These are phyloP conservation scores for Trametes punicea DNA, from an alignment of 768 basidiomycete genomes.

Conservation along the genomic window DNA sequence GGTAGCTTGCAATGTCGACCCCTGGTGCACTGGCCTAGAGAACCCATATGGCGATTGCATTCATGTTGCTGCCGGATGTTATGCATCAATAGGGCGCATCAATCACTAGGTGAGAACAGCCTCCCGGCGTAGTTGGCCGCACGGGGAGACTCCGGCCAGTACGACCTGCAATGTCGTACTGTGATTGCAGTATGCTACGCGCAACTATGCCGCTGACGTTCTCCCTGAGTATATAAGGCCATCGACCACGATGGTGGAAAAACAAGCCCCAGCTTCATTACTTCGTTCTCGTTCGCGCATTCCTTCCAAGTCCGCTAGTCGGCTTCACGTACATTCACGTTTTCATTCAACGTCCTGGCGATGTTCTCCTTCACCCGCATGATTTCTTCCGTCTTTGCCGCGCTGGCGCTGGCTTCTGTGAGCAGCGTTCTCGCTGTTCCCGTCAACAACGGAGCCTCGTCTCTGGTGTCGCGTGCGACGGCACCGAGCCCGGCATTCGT, in stretches of 20 bases:
- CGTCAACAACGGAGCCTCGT: background rate
- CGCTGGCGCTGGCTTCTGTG: constrained; percentile 15
- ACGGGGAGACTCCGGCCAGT: too few species aligned
- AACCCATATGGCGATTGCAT: background rate
- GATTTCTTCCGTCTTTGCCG: constrained; percentile 17
- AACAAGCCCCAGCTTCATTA: constrained; percentile 12
- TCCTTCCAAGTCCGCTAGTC: constrained; percentile 17
- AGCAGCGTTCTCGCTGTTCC: constrained; percentile 6
- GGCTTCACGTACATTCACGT: constrained; percentile 12
- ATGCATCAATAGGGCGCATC: background rate
- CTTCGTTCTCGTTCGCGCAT: constrained; percentile 3
- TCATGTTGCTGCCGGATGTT: background rate
- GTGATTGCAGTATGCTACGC: background rate
- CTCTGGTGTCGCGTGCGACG: background rate
- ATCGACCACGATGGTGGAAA: background rate
- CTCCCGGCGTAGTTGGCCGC: too few species aligned
- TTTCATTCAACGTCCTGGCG: constrained; percentile 7
- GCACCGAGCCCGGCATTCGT: constrained; percentile 16
- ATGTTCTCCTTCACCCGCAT: constrained; percentile 19
- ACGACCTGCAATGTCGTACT: background rate
- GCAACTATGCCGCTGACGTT: background rate
- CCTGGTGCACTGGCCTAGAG: background rate
- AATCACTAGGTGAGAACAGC: background rate
- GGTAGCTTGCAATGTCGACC: background rate
- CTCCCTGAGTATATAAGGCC: background rate